A percentile compares a stretch with the other conserved stretches of the same genome.
These are phyloP conservation scores for Thielaviopsis ethacetica DNA, from an alignment of 2,329 filamentous ascomycete species.

Conservation along the genomic window DNA sequence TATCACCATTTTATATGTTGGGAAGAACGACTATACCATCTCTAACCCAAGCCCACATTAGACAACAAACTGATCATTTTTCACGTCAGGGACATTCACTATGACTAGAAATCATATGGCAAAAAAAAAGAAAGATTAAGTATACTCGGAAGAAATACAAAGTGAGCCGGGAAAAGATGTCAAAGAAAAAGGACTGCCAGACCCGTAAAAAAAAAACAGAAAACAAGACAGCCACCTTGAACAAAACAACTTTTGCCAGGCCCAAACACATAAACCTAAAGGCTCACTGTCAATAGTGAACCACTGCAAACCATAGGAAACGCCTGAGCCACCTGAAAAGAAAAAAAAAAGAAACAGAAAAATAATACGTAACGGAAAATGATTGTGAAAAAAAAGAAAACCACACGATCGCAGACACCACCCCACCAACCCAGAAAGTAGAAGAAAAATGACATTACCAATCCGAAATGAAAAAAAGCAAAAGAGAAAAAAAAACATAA, in stretches of 20 bases:
- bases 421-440: neutral
- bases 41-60: no score
- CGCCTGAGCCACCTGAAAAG: neutral
- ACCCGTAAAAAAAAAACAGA: neutral
- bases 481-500: neutral
- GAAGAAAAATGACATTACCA: slow-evolving; percentile 1
- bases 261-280: neutral
- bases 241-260: neutral
- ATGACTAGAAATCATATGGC: no score
- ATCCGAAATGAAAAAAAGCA: slow-evolving; percentile 2
- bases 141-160: no score
- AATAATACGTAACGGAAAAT: neutral
- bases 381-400: neutral
- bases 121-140: no score
- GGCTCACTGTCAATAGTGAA: neutral
- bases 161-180: neutral
- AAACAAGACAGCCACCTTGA: neutral
- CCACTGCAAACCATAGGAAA: neutral
- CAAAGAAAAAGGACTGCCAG: neutral
- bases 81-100: no score
- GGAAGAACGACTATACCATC: no score
- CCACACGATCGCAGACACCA: neutral
- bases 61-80: no score
- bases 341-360: neutral
- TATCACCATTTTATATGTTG: no score